Conservation (phyloP, 139 green algal species). For the Chlorella sp. region DNA sequence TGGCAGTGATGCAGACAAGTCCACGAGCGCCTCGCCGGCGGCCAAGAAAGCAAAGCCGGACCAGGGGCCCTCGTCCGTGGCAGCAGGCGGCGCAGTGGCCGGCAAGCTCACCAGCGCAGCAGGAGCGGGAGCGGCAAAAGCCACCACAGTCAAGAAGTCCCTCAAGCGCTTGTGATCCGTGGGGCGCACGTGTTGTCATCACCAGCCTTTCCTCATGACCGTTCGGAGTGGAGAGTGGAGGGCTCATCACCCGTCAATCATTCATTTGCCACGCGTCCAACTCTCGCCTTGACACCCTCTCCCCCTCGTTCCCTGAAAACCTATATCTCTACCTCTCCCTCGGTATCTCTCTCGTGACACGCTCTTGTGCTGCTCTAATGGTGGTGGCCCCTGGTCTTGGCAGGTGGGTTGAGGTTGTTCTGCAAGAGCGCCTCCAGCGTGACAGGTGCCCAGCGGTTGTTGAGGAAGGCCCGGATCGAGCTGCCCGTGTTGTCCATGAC, state of each 20-base stretch:
- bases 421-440: constrained; percentile 69
- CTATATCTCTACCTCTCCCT: too few relatives aligned
- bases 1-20: background rate
- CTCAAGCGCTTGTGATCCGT: background rate
- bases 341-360: too few relatives aligned
- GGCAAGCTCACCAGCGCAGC: too few relatives aligned
- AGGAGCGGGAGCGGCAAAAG: background rate
- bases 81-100: too few relatives aligned
- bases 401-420: background rate
- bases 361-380: too few relatives aligned
- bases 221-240: too few relatives aligned
- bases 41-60: background rate
- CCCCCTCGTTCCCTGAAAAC: too few relatives aligned
- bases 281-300: too few relatives aligned
- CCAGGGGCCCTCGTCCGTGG: background rate
- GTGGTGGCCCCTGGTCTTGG: background rate
- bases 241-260: too few relatives aligned
- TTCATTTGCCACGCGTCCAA: too few relatives aligned
- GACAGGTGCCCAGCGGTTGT: constrained; percentile 68
- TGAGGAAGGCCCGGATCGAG: constrained; percentile 66
- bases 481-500: constrained; percentile 67
- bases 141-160: constrained; percentile 1
- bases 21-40: background rate
- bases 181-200: too few relatives aligned
- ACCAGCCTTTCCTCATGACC: too few relatives aligned